These are phyloP conservation scores for Carex pumila DNA, from an alignment of 176 grass and related monocot genomes.

Conservation along the genomic window DNA sequence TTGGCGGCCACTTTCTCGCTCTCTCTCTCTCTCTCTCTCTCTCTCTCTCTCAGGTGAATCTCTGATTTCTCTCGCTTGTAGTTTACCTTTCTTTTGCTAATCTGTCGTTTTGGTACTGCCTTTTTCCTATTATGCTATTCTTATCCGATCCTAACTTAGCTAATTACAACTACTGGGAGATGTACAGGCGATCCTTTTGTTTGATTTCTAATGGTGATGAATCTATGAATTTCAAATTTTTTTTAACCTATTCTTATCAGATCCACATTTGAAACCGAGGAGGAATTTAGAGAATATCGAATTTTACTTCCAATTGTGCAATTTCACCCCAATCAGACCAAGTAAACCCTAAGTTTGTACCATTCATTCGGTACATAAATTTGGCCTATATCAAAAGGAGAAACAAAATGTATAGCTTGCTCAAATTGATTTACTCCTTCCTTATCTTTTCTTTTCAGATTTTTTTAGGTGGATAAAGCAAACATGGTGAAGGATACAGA, in stretches of 20 bases:
- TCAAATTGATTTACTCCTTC: not conserved
- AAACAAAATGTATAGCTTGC: not conserved
- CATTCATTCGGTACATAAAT: too few species aligned
- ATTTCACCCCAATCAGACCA: not conserved
- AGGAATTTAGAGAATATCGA: not conserved
- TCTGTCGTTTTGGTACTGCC: not conserved
- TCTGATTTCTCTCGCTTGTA: not conserved
- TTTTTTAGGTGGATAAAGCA: not conserved
- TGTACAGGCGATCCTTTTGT: not conserved
- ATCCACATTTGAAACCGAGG: not conserved
- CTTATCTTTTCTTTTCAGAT: not conserved
- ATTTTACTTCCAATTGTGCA: not conserved
- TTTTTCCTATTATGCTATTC: not conserved
- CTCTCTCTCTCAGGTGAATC: not conserved
- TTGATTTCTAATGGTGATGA: not conserved
- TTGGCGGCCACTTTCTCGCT: not conserved
- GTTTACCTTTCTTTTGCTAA: not conserved
- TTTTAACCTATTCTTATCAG: not conserved
- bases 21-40: not conserved
- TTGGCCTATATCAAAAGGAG: too few species aligned
- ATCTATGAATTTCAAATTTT: not conserved
- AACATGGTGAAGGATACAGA: constrained; percentile 60
- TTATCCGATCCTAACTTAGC: not conserved
- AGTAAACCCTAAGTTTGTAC: not conserved
- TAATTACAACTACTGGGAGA: not conserved